Evolutionary conservation across 345 rosid genomes (phyloP).

Genomic region (Streptanthus diversifolius): DNA sequence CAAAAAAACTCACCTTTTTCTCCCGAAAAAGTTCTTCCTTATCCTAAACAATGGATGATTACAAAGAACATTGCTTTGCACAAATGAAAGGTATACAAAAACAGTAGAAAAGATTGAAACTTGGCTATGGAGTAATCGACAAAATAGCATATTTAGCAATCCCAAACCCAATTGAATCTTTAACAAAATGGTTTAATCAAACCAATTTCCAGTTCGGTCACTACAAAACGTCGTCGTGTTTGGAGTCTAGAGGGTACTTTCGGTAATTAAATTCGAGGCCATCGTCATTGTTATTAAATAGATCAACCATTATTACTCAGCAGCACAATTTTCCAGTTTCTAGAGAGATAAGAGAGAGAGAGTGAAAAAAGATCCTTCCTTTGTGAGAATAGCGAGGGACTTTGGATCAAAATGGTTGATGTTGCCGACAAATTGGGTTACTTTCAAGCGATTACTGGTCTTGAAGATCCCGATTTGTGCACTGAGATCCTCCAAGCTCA

Average conservation of each 20-base stretch:
- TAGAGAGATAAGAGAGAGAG: conserved; percentile 22
- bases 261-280: neutral
- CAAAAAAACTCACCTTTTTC: neutral
- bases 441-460: conserved; percentile 92
- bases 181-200: neutral
- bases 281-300: conserved; percentile 18
- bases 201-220: neutral
- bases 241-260: neutral
- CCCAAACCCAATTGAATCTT: neutral
- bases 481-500: conserved; percentile 96
- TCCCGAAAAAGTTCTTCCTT: neutral
- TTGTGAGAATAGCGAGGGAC: conserved; percentile 15
- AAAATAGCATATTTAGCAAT: neutral
- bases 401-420: conserved; percentile 57
- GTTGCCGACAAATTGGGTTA: conserved; percentile 78
- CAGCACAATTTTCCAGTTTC: conserved; percentile 7
- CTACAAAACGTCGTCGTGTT: neutral
- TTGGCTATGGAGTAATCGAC: neutral
- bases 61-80: neutral
- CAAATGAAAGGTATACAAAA: neutral
- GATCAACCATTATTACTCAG: conserved; percentile 11
- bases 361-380: conserved; percentile 6
- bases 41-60: conserved; percentile 1
- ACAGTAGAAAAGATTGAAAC: neutral
- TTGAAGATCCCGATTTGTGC: conserved; percentile 86